Conservation (phyloP, 345 rosid genomes). For the Eucalyptus brandiana region DNA sequence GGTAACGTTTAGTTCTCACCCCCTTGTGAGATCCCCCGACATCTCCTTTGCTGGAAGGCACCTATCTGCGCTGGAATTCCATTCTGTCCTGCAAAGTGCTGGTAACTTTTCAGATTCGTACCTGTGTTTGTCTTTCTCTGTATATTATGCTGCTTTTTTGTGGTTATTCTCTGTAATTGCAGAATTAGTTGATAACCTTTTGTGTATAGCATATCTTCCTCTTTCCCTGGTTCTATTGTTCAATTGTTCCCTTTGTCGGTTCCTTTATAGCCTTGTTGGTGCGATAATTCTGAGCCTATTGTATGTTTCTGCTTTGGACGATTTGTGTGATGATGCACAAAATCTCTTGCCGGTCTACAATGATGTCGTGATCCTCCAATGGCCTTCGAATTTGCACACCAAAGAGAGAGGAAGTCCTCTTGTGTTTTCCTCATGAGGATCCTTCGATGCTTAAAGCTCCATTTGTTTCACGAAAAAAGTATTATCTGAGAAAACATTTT, state of each 20-base stretch:
- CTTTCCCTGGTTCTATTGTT: neutral
- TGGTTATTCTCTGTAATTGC: neutral
- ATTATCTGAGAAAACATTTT: no score
- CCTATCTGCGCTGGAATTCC: slow-evolving; percentile 83
- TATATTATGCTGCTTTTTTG: neutral
- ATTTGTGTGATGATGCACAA: neutral
- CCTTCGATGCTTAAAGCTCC: neutral
- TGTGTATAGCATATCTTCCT: neutral
- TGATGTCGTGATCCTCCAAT: neutral
- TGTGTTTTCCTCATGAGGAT: neutral
- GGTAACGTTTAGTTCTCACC: slow-evolving; percentile 73
- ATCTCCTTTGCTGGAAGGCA: slow-evolving; percentile 77
- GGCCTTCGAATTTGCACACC: neutral
- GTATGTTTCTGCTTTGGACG: neutral
- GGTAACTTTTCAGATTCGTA: slow-evolving; percentile 5
- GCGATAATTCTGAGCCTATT: neutral
- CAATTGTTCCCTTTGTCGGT: neutral
- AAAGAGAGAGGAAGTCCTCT: neutral
- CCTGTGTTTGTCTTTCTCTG: neutral
- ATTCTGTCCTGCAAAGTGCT: slow-evolving; percentile 58
- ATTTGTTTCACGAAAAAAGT: no score
- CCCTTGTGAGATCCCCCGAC: slow-evolving; percentile 50
- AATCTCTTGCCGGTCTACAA: neutral
- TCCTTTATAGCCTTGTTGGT: neutral
- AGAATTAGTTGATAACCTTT: neutral